Conservation (phyloP, 148 eudicot genomes). For the Beta vulgaris region DNA sequence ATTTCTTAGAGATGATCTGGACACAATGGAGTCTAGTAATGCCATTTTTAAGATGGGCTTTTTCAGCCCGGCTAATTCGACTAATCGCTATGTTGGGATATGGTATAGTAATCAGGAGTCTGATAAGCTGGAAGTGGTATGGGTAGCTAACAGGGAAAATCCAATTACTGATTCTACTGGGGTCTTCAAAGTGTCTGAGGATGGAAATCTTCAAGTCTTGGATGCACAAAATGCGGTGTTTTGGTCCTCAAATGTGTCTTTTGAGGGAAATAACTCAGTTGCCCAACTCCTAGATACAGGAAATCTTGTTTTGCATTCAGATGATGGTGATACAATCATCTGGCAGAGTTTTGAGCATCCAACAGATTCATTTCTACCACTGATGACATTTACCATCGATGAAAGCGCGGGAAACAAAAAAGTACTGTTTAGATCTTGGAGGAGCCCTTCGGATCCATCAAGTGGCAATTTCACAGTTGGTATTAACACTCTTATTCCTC, state of each 20-base stretch:
- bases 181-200: conserved; percentile 19
- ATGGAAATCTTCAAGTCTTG: conserved; percentile 38
- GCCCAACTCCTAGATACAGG: conserved; percentile 40
- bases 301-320: conserved; percentile 29
- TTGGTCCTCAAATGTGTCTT: conserved; percentile 39
- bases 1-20: conserved; percentile 23
- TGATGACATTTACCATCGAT: conserved; percentile 25
- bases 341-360: conserved; percentile 45
- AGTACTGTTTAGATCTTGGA: conserved; percentile 32
- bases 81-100: conserved; percentile 39
- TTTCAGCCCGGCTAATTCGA: conserved; percentile 36
- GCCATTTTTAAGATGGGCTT: conserved; percentile 32
- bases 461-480: conserved; percentile 35
- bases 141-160: conserved; percentile 50
- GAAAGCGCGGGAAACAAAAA: not conserved
- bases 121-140: conserved; percentile 26
- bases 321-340: not conserved
- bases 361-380: conserved; percentile 28
- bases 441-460: conserved; percentile 40
- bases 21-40: conserved; percentile 28
- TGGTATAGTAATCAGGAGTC: conserved; percentile 24
- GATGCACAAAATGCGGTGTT: conserved; percentile 25
- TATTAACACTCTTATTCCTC: conserved; percentile 18
- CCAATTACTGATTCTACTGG: conserved; percentile 40
- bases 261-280: not conserved